Evolutionary conservation across 2,329 filamentous ascomycete genomes (phyloP), one percentile per base, ranked within the genome.

Genomic region (Paracorniculantispora psalliotae): DNA sequence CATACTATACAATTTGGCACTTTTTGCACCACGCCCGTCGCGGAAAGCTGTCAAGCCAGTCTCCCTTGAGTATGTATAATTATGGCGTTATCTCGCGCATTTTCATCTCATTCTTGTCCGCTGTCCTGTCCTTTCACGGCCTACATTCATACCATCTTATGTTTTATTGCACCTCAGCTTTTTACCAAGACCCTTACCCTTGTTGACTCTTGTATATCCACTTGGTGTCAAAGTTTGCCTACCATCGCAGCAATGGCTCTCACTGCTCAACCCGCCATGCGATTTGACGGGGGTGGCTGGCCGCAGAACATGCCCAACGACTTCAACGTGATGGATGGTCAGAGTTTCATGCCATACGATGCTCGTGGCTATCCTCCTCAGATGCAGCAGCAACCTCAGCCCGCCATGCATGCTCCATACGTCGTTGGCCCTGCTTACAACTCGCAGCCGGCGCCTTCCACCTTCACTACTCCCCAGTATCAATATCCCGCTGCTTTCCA

Each of bases 221-320:
- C n/a, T n/a, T n/a, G n/a, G n/a, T n/a, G n/a, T n/a, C n/a, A n/a
- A n/a, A n/a, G n/a, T n/a, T n/a, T n/a, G n/a, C n/a, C n/a, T n/a
- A n/a, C n/a, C n/a, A n/a, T n/a, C n/a, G n/a, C n/a, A n/a, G n/a
- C 63, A 60, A 74, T 84, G 79, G 78, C 79, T 65, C 74, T 81
- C 66, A 74, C 77, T 59, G 72, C 76, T 67, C 75, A 79, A 66
- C 68, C 76, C 57, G 70, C 77, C 61, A 72, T 72, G 50, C 67
- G 73, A 63, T 72, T 76, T 55, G 74, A 71, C 72, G 86, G 83
- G 84, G 78, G 75, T 66, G 80, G 80, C 64, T 84, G 81, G 79
- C 71, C 77, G 63, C 71, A 79, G 61, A 80, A 82, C 44, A 76
- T 81, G 47, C 72, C 71, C 17, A 65, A 70, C 51, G 78, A 80